phyloP scores from a whole-genome alignment of 192 early-diverging fungal genomes.

The Dispira simplex region DNA sequence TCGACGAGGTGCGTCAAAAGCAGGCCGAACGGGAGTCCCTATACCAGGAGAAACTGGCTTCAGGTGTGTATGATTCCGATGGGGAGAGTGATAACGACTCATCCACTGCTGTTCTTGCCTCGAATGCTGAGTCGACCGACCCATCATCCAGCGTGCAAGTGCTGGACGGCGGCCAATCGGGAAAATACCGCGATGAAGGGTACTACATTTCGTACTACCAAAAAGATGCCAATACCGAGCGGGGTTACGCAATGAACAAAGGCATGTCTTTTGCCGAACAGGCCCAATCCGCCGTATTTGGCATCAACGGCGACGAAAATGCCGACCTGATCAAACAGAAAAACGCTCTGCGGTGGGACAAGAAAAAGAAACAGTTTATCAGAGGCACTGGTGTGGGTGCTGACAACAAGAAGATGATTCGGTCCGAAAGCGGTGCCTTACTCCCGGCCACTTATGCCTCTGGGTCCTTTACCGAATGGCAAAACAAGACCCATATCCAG shows the following conservation, averaged over 20 bases:
- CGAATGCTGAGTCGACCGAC: not conserved
- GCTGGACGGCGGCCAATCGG: not conserved
- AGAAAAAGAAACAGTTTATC: conserved; percentile 86
- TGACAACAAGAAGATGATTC: conserved; percentile 93
- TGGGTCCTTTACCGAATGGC: conserved; percentile 81
- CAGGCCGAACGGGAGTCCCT: conserved; percentile 9
- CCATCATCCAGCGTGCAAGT: not conserved
- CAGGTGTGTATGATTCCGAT: not conserved
- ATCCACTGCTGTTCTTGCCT: not conserved
- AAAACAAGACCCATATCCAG: conserved; percentile 65
- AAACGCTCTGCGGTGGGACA: conserved; percentile 78
- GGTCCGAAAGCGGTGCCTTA: conserved; percentile 77
- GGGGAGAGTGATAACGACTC: conserved; percentile 6
- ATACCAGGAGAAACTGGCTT: not conserved
- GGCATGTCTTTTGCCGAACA: conserved; percentile 68
- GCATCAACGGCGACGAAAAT: conserved; percentile 71
- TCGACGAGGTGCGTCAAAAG: conserved; percentile 15
- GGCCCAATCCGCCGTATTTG: conserved; percentile 56
- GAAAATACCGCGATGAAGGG: conserved; percentile 55
- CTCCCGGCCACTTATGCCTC: conserved; percentile 80
- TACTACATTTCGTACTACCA: conserved; percentile 82
- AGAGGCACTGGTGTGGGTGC: conserved; percentile 63
- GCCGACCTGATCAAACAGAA: conserved; percentile 34
- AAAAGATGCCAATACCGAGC: conserved; percentile 75
- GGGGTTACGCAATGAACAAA: conserved; percentile 55